Evolutionary conservation across 164 flowering plant genomes (phyloP).

Genomic region (Warburgia ugandensis): DNA sequence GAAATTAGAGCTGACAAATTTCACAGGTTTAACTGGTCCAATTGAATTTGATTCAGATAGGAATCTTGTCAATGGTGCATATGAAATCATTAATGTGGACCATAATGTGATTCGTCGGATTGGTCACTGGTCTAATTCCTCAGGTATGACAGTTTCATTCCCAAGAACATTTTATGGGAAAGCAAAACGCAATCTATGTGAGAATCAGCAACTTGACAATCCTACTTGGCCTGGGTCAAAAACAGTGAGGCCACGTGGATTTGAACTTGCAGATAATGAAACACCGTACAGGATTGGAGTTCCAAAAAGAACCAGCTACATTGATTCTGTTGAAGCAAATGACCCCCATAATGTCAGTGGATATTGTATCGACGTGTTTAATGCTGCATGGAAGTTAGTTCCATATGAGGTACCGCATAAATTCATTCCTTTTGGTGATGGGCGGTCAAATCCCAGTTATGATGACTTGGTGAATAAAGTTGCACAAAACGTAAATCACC

Average conservation of each 20-base stretch:
- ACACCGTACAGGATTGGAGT: conserved; percentile 55
- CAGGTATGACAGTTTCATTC: conserved; percentile 41
- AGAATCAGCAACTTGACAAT: conserved; percentile 29
- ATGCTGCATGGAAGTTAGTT: conserved; percentile 37
- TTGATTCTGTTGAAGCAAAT: conserved; percentile 35
- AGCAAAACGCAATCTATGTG: conserved; percentile 1
- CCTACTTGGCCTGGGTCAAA: conserved; percentile 62
- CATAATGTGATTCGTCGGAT: conserved; percentile 19
- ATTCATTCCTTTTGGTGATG: conserved; percentile 57
- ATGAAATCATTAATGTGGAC: conserved; percentile 47
- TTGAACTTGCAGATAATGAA: conserved; percentile 43
- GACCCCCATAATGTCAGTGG: conserved; percentile 35
- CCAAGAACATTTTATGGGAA: conserved; percentile 22
- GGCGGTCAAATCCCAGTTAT: conserved; percentile 52
- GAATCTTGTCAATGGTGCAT: conserved; percentile 28
- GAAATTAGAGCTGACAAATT: conserved; percentile 32
- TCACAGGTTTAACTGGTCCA: conserved; percentile 53
- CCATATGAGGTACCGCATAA: conserved; percentile 53
- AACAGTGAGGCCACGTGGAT: conserved; percentile 58
- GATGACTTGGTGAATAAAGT: conserved; percentile 46
- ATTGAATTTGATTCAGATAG: conserved; percentile 40
- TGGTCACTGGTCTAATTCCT: conserved; percentile 56
- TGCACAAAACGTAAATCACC: conserved; percentile 51
- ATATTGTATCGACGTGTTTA: conserved; percentile 68
- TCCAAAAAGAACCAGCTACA: conserved; percentile 50